Evolutionary conservation across 2,329 filamentous ascomycete genomes (phyloP), one percentile per base, ranked within the genome.

Genomic region (Trichothecium roseum): DNA sequence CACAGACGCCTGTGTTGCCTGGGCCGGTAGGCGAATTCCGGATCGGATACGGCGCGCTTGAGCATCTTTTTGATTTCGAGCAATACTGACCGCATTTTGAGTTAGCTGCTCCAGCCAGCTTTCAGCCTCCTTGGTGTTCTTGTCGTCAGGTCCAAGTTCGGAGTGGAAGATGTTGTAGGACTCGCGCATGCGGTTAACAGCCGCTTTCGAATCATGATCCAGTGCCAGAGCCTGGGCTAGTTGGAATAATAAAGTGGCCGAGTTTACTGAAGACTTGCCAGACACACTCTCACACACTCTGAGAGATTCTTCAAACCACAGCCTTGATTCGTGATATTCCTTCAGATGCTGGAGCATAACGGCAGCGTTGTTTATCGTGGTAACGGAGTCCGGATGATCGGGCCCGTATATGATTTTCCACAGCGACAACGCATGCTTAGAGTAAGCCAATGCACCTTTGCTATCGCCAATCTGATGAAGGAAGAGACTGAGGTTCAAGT

Each of bases 271-370:
- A 47, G 85, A 74, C 57, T 84, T 81, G 52, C 91, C 91, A 45
- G 89, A 94, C 4, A 95, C 78, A 31, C 81, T 75, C 61, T 95
- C 87, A 57, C 88, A 95, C 42, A 96, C 81, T 30, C 76, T 72
- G 35, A 96, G 76, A 8, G 88, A 93, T 44, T 86, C 82, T 60
- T 96, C 91, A 54, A 98, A 98, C 91, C 91, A 98, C 42, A 89
- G 71, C 35, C 91, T 81, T 31, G 89, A 96, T 61, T 94, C 86
- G 49, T 89, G 81, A 65, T 94, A 98, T 41, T 84, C 80, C 69
- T 96, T 94, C 49, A 95, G 74, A 37, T 87, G 81, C 62, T 98
- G 91, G 39, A 98, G 77, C 91, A 98, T 98, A 40, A 98, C 91
- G 7, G 91, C 91, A 15, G 86, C 89, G 53, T 98, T 98, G 73